Conservation (phyloP, 257 asterid genomes). For the Pogostemon cablin region DNA sequence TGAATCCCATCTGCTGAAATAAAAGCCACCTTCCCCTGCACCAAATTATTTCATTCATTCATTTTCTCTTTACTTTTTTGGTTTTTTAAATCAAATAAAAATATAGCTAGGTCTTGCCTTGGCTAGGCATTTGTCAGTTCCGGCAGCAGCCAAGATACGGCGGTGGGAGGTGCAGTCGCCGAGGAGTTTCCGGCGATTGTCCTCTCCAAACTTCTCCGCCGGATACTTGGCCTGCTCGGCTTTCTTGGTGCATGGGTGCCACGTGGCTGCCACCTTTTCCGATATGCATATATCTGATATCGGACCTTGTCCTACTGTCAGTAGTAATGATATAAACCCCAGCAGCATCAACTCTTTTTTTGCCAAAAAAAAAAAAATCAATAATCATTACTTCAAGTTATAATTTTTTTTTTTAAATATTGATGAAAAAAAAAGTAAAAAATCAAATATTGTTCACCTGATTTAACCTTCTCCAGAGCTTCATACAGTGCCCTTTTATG, state of each 20-base stretch:
- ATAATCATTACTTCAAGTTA: not conserved
- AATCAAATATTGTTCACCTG: slow-evolving; percentile 47
- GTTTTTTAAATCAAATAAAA: not conserved
- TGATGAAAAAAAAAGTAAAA: too few species aligned
- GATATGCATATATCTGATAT: slow-evolving; percentile 80
- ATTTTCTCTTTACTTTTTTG: not conserved
- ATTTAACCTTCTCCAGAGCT: slow-evolving; percentile 81
- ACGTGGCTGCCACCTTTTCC: slow-evolving; percentile 49
- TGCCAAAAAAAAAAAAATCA: not conserved
- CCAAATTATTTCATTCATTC: not conserved
- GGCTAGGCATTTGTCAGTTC: slow-evolving; percentile 61
- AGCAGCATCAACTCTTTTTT: slow-evolving; percentile 80
- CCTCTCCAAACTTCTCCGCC: slow-evolving; percentile 11
- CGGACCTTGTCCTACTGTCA: slow-evolving; percentile 68
- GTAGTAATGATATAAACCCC: slow-evolving; percentile 86
- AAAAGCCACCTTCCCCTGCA: slow-evolving; percentile 79
- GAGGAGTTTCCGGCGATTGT: slow-evolving; percentile 63
- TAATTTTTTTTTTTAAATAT: too few species aligned
- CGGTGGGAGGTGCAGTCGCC: slow-evolving; percentile 32
- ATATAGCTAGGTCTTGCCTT: slow-evolving; percentile 44
- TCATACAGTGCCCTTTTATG: slow-evolving; percentile 75
- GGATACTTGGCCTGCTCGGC: slow-evolving; percentile 34
- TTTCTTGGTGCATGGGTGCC: slow-evolving; percentile 83
- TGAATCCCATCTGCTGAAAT: slow-evolving; percentile 75
- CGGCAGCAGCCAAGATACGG: slow-evolving; percentile 59